Evolutionary conservation across 352 stramenopile species (phyloP).

Genomic region (Pythium oligandrum): DNA sequence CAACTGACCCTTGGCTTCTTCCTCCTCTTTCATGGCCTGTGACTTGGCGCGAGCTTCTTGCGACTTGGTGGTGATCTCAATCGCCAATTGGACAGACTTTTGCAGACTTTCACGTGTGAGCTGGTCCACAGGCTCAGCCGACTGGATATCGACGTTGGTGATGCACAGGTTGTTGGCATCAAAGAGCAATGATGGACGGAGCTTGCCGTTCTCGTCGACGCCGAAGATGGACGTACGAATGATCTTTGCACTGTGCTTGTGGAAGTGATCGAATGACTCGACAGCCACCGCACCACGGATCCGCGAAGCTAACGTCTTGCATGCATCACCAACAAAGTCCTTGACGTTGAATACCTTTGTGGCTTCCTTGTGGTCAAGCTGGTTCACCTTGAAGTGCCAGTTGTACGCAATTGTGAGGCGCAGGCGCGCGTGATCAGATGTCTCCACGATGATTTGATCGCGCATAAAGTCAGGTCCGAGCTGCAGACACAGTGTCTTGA

Average conservation of each 20-base stretch:
- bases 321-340: conserved; percentile 76
- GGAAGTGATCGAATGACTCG: conserved; percentile 76
- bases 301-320: conserved; percentile 72
- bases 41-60: conserved; percentile 76
- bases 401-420: conserved; percentile 82
- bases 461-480: conserved; percentile 83
- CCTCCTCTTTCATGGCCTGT: conserved; percentile 76
- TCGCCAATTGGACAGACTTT: conserved; percentile 79
- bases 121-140: conserved; percentile 66
- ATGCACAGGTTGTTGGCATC: conserved; percentile 73
- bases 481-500: conserved; percentile 73
- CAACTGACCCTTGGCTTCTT: conserved; percentile 67
- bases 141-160: conserved; percentile 82
- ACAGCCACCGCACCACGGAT: conserved; percentile 72
- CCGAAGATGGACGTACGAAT: conserved; percentile 80
- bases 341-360: conserved; percentile 80
- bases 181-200: conserved; percentile 56
- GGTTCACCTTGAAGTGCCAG: conserved; percentile 72
- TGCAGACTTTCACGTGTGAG: conserved; percentile 72
- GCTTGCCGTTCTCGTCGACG: conserved; percentile 43
- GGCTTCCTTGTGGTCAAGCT: conserved; percentile 39
- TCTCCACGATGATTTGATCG: conserved; percentile 81
- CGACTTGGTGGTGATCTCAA: conserved; percentile 83
- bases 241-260: conserved; percentile 79
- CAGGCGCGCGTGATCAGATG: conserved; percentile 68